A percentile compares a stretch with the other conserved stretches of the same genome.
Evolutionary conservation across 2,329 filamentous ascomycete species (phyloP).

Genomic region (Aspergillus sp.): DNA sequence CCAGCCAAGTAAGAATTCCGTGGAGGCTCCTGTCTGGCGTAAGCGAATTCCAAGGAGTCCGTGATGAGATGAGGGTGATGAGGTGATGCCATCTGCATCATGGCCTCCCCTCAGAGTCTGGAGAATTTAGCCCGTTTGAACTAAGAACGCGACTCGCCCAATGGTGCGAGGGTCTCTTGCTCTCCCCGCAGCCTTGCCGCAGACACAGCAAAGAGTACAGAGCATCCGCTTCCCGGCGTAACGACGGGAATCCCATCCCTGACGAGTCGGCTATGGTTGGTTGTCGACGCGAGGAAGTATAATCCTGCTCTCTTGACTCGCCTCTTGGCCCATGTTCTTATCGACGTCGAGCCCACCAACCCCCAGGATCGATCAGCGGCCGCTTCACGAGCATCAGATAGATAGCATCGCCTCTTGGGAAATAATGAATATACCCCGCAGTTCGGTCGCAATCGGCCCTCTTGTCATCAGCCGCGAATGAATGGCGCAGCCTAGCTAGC

Average conservation of each 20-base stretch:
- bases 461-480: background rate
- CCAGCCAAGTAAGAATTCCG: no score
- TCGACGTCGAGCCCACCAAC: background rate
- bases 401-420: background rate
- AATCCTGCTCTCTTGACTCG: slow-evolving; percentile 6
- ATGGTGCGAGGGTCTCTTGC: no score
- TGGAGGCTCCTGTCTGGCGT: no score
- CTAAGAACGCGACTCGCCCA: no score
- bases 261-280: background rate
- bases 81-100: background rate
- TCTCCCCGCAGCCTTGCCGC: background rate
- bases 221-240: no score
- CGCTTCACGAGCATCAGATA: background rate
- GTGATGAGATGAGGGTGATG: no score
- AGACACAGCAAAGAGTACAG: background rate
- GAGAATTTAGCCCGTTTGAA: background rate
- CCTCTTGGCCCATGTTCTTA: background rate
- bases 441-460: background rate
- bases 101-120: background rate
- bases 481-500: background rate
- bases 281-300: background rate
- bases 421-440: background rate
- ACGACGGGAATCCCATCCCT: background rate
- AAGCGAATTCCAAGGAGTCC: no score
- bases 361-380: background rate